Evolutionary conservation across 2,329 filamentous ascomycete species (phyloP).

Genomic region (Scytalidium lignicola): DNA sequence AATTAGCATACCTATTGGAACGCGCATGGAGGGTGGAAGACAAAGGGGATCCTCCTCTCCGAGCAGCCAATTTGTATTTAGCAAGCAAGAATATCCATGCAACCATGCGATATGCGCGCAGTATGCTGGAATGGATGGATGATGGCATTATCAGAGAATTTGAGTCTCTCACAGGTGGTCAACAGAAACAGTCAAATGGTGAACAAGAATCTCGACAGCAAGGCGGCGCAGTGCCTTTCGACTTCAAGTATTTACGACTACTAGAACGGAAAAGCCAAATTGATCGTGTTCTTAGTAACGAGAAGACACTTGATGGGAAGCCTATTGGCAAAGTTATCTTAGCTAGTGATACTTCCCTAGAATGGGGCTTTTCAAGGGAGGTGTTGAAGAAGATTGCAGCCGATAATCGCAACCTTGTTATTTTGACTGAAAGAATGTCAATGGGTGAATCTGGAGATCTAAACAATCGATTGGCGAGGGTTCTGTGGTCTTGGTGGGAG

Average conservation of each 20-base stretch:
- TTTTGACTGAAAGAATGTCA: conserved; percentile 72
- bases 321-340: conserved; percentile 69
- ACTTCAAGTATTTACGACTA: conserved; percentile 79
- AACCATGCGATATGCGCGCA: conserved; percentile 84
- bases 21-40: conserved; percentile 77
- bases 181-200: conserved; percentile 38
- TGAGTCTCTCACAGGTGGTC: conserved; percentile 54
- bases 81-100: conserved; percentile 82
- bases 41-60: conserved; percentile 44
- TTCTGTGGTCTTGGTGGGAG: conserved; percentile 76
- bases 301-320: conserved; percentile 30
- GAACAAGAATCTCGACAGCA: conserved; percentile 41
- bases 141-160: conserved; percentile 91
- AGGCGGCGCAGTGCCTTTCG: conserved; percentile 68
- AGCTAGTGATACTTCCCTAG: conserved; percentile 81
- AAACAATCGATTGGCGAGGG: conserved; percentile 52
- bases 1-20: conserved; percentile 87
- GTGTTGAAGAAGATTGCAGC: conserved; percentile 68
- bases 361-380: conserved; percentile 92
- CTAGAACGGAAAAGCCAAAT: conserved; percentile 80
- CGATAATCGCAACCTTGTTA: conserved; percentile 75
- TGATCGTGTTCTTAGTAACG: conserved; percentile 57
- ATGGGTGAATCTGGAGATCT: conserved; percentile 24
- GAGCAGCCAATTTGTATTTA: conserved; percentile 64
- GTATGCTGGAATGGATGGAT: conserved; percentile 99